Percentiles rank a stretch among this genome's conserved stretches.
Conservation (phyloP, 257 asterid genomes). For the Oldenlandia corymbosa region DNA sequence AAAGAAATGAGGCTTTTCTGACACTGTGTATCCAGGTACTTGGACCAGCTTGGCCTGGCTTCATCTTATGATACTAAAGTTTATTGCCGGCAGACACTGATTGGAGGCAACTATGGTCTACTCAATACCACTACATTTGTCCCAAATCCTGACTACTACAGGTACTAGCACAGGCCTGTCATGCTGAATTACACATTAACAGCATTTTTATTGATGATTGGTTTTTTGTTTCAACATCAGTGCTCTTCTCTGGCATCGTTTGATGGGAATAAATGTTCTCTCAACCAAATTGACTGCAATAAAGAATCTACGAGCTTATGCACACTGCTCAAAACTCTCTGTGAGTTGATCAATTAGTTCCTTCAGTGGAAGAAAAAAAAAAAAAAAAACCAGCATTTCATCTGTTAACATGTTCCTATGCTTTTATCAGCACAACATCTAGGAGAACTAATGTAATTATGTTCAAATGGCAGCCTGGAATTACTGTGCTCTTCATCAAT, state of each 20-base stretch:
- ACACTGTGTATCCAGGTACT: conserved; percentile 42
- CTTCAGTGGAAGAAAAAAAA: neutral
- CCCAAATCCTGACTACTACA: conserved; percentile 94
- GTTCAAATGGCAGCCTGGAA: conserved; percentile 43
- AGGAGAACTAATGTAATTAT: neutral
- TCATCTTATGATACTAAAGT: conserved; percentile 60
- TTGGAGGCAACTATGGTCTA: conserved; percentile 91
- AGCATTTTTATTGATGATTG: too few relatives aligned
- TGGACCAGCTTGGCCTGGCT: conserved; percentile 93
- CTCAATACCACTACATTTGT: conserved; percentile 51
- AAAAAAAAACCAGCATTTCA: too few relatives aligned
- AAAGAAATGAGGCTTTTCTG: neutral
- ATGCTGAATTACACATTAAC: neutral
- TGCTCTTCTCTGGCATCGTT: conserved; percentile 89
- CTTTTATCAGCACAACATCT: neutral
- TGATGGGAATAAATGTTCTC: conserved; percentile 71
- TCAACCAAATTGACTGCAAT: conserved; percentile 51
- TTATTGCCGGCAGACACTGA: conserved; percentile 80
- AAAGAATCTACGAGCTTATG: conserved; percentile 56
- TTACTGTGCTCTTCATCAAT: conserved; percentile 70
- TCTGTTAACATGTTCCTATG: too few relatives aligned
- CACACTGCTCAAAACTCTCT: conserved; percentile 69
- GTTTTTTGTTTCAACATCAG: conserved; percentile 9
- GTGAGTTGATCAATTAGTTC: conserved; percentile 35
- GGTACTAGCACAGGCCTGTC: conserved; percentile 28